Percentiles rank a stretch among this genome's conserved stretches.
Conservation (phyloP, 352 stramenopile genomes). For the Pythium oligandrum region DNA sequence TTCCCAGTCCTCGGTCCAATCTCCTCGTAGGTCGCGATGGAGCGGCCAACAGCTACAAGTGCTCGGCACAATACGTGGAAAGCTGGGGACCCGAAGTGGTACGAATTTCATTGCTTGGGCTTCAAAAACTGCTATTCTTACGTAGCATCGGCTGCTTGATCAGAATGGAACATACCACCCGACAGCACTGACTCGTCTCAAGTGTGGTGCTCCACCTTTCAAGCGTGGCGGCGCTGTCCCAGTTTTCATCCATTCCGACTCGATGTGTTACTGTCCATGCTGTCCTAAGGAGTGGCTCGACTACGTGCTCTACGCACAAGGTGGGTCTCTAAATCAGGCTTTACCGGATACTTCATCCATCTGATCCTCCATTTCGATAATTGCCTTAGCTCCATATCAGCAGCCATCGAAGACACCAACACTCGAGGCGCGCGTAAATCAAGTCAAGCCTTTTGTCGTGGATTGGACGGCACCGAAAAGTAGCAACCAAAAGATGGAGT, state of each 20-base stretch:
- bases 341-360: no score
- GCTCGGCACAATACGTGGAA: conserved; percentile 48
- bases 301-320: conserved; percentile 74
- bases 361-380: no score
- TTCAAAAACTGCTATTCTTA: no score
- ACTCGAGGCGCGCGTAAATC: conserved; percentile 49
- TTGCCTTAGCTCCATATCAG: conserved; percentile 40
- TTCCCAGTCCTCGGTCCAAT: conserved; percentile 61
- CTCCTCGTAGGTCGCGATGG: conserved; percentile 76
- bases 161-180: conserved; percentile 56
- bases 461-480: conserved; percentile 54
- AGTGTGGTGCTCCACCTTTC: conserved; percentile 20
- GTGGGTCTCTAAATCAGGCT: conserved; percentile 13
- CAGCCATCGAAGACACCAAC: conserved; percentile 50
- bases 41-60: conserved; percentile 71
- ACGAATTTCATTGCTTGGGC: not conserved
- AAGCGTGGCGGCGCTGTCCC: conserved; percentile 17
- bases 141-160: no score
- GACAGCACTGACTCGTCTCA: conserved; percentile 43
- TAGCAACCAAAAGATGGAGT: conserved; percentile 43
- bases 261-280: conserved; percentile 76
- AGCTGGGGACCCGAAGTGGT: conserved; percentile 69
- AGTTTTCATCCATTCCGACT: conserved; percentile 33
- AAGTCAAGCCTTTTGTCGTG: conserved; percentile 47
- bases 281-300: conserved; percentile 81